Conservation (phyloP, 768 basidiomycete species). For the Cubamyces lactineus region DNA sequence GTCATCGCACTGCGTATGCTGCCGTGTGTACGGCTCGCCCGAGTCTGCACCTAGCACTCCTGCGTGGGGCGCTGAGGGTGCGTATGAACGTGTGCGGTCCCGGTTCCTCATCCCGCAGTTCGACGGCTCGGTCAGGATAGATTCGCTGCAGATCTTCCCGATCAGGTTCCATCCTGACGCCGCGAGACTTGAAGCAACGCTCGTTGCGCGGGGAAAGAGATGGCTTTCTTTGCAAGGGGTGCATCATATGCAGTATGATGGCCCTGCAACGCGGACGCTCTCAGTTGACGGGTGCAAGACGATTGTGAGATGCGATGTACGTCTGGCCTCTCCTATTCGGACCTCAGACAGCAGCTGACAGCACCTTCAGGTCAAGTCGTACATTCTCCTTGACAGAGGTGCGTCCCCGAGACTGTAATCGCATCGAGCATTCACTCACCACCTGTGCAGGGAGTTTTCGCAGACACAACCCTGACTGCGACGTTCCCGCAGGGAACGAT, state of each 20-base stretch:
- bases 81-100: constrained; percentile 43
- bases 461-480: background rate
- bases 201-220: constrained; percentile 55
- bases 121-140: constrained; percentile 54
- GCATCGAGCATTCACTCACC: background rate
- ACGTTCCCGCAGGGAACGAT: background rate
- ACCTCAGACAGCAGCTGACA: background rate
- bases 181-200: constrained; percentile 40
- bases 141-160: constrained; percentile 53
- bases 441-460: background rate
- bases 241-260: constrained; percentile 58
- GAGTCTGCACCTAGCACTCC: background rate
- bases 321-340: background rate
- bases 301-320: constrained; percentile 51
- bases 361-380: background rate
- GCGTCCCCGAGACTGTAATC: background rate
- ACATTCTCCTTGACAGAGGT: constrained; percentile 6
- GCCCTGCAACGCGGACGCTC: constrained; percentile 39
- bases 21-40: background rate
- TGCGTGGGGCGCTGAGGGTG: constrained; percentile 30
- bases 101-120: constrained; percentile 41
- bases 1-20: background rate
- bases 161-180: constrained; percentile 51
- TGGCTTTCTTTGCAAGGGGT: constrained; percentile 56
- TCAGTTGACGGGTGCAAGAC: constrained; percentile 35